phyloP scores from a whole-genome alignment of 495 filamentous ascomycete species.

The Penicillium bialowiezense region DNA sequence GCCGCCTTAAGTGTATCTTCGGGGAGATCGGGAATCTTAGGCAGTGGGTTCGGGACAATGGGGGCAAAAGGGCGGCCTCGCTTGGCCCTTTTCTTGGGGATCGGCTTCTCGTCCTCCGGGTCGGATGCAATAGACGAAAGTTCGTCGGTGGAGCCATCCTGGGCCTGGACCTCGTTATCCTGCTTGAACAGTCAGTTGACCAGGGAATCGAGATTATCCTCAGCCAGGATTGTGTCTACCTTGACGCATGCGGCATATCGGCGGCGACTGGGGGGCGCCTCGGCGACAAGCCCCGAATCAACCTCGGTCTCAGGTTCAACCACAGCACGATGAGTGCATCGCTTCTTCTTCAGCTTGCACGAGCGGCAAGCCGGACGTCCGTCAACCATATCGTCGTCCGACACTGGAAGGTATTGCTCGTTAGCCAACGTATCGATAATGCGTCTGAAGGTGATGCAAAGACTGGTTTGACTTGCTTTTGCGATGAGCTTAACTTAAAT shows the following conservation, averaged over 20 bases:
- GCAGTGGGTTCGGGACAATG: neutral
- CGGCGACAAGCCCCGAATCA: too few relatives aligned
- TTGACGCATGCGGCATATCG: neutral
- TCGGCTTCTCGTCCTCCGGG: neutral
- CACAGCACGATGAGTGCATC: slow-evolving; percentile 10
- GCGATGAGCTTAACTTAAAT: neutral
- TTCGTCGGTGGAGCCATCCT: neutral
- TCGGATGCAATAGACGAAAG: neutral
- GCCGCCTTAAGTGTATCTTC: slow-evolving; percentile 7
- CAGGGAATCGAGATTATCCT: neutral
- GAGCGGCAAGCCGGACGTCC: slow-evolving; percentile 9
- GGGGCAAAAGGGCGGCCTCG: neutral
- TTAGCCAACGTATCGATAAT: neutral
- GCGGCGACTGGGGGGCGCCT: neutral
- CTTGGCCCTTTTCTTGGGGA: neutral
- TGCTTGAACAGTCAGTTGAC: neutral
- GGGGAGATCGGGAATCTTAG: slow-evolving; percentile 1
- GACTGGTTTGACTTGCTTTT: neutral
- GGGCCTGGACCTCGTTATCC: neutral
- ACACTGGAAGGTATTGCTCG: neutral
- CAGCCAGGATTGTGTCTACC: neutral
- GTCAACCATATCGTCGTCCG: slow-evolving; percentile 4
- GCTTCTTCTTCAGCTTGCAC: slow-evolving; percentile 21
- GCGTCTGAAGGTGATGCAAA: too few relatives aligned
- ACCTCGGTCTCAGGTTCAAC: neutral